Base-by-base conservation (phyloP, 2,329 filamentous ascomycete genomes). In the Xylariaceae sp. region DNA sequence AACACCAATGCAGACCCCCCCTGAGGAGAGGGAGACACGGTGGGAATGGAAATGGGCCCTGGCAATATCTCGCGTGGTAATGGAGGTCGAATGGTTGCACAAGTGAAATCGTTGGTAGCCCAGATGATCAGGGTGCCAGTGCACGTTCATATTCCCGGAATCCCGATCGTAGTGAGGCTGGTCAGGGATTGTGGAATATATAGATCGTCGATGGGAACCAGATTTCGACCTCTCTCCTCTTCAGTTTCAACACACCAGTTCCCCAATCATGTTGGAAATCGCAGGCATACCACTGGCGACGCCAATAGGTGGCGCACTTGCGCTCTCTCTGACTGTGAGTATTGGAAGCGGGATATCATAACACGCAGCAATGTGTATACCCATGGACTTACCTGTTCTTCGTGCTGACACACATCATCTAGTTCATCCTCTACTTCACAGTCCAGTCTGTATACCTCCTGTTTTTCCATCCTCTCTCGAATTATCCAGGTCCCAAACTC, bases 401-500 rank as follows among this genome's bases (percentile, higher is more conserved):
- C 23, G 23, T 30, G 5, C 23, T 30, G 23, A 30, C 9, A 41
- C 37, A 41, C 9, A 9, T 41, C 37, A 13, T 41, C 23, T 44
- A 64, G 62, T 13, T 53, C 34, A 15, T 56, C 6, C 1, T 59
- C 35, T 64, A 63, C 52, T 56, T 54, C 37, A 6, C 37, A 13
- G 44, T 44, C 4, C 54, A 50, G 30, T 30, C 47, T 0, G 18
- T 61, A 17, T 60, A 64, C 30, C 63, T 57, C 37, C 34, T 62
- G 8, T 59, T 55, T 37, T 66, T 64, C 44, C 65, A 66, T 45
- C 65, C 64, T 23, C 41, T 66, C 5, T 59, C 65, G 2, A 65
- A 64, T 34, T 66, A 63, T 34, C 65, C 65, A 1, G 65, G 65
- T 4, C 64, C 64, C 6, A 65, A 60, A 44, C n/a, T 66, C 1